Percentiles rank a stretch among this genome's conserved stretches.
These are phyloP conservation scores for Silene vulgaris DNA, from an alignment of 179 eudicot genomes.

Conservation along the genomic window DNA sequence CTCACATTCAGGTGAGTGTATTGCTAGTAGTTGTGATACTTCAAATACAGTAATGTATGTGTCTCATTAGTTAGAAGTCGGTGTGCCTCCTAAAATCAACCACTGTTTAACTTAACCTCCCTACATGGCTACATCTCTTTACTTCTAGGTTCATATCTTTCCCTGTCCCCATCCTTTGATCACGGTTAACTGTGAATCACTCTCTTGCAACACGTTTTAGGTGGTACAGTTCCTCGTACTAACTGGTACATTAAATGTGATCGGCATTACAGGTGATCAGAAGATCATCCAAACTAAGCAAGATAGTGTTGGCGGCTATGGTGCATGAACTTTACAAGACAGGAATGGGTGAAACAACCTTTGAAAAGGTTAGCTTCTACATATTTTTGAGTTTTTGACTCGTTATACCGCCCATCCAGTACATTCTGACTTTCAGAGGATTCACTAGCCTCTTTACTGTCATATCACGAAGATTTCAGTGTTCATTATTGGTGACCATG, in stretches of 20 bases:
- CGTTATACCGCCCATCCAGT: too few species aligned
- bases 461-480: too few species aligned
- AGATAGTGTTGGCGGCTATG: slow-evolving; percentile 95
- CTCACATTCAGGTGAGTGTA: slow-evolving; percentile 79
- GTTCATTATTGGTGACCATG: too few species aligned
- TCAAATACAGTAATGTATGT: background rate
- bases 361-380: slow-evolving; percentile 65
- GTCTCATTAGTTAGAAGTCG: background rate
- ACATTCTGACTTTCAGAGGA: too few species aligned
- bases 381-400: background rate
- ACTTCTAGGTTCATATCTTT: background rate
- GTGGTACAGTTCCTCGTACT: too few species aligned
- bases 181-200: too few species aligned
- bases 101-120: background rate
- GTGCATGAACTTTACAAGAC: slow-evolving; percentile 93
- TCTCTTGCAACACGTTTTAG: too few species aligned
- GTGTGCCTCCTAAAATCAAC: background rate
- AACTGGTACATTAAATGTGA: background rate
- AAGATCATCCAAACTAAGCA: slow-evolving; percentile 61
- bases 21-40: background rate
- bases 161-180: background rate
- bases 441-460: too few species aligned
- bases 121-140: background rate
- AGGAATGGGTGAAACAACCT: slow-evolving; percentile 92
- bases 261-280: slow-evolving; percentile 61